Conservation (phyloP, 2,329 filamentous ascomycete species). For the Arthrobotrys musiformis region DNA sequence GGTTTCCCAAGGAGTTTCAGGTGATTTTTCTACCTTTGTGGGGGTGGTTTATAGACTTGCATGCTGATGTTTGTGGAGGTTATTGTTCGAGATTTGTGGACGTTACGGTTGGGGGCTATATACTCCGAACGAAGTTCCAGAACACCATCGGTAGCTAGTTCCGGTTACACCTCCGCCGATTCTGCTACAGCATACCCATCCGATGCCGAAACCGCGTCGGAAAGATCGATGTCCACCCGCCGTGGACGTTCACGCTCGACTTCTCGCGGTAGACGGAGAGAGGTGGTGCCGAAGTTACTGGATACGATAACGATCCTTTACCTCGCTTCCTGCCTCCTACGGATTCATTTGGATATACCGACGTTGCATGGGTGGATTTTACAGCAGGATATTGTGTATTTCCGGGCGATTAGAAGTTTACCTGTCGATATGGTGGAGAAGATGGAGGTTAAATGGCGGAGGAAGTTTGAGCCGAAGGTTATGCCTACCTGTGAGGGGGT, state of each 20-base stretch:
- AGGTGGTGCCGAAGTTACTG: constrained; percentile 72
- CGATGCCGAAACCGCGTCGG: constrained; percentile 16
- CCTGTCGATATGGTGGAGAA: constrained; percentile 74
- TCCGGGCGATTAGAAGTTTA: constrained; percentile 71
- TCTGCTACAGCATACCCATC: constrained; percentile 60
- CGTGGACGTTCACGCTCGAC: constrained; percentile 54
- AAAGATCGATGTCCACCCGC: constrained; percentile 33
- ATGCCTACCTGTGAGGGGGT: constrained; percentile 68
- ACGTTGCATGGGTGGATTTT: constrained; percentile 77
- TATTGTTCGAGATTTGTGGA: constrained; percentile 85
- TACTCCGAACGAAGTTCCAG: constrained; percentile 53
- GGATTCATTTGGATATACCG: constrained; percentile 78
- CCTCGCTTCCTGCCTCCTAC: constrained; percentile 78
- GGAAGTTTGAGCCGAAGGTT: constrained; percentile 68
- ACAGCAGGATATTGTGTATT: constrained; percentile 76
- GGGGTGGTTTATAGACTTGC: not conserved
- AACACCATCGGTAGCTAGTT: constrained; percentile 34
- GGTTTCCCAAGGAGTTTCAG: constrained; percentile 78
- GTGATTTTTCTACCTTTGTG: constrained; percentile 61
- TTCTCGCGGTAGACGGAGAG: constrained; percentile 60
- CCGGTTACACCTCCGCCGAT: constrained; percentile 36
- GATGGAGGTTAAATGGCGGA: constrained; percentile 72
- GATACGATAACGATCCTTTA: constrained; percentile 85
- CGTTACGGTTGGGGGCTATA: constrained; percentile 74
- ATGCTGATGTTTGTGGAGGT: constrained; percentile 38